Conservation (phyloP, 371 early-diverging fungal genomes). For the Mortierella sp. region DNA sequence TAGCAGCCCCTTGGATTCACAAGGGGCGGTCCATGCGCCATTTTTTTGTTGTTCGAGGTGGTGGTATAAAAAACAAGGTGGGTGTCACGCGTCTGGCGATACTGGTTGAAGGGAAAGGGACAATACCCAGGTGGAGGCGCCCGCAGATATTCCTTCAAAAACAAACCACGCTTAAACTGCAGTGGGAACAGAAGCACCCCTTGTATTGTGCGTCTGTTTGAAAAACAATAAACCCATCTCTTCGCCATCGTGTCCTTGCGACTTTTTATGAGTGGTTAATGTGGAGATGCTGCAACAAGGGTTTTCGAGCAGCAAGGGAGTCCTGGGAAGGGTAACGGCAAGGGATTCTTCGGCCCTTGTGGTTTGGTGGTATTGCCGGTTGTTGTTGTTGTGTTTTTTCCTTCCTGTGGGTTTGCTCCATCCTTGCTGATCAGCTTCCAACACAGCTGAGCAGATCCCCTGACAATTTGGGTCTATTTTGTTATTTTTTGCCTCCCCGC, state of each 20-base stretch:
- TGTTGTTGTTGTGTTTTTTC: neutral
- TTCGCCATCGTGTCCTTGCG: neutral
- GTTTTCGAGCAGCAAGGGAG: neutral
- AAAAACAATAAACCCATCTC: neutral
- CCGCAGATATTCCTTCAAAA: slow-evolving; percentile 1
- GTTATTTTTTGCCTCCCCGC: neutral
- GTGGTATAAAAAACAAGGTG: neutral
- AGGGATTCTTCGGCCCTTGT: neutral
- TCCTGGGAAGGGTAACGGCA: neutral
- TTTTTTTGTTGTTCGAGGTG: neutral
- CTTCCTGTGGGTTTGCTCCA: neutral
- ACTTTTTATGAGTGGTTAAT: neutral
- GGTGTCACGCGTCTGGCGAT: slow-evolving; percentile 15
- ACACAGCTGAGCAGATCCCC: slow-evolving; percentile 13
- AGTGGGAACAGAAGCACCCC: neutral
- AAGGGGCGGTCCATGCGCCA: slow-evolving; percentile 17
- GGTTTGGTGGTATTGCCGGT: neutral
- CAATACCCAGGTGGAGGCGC: neutral
- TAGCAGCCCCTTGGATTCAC: slow-evolving; percentile 17
- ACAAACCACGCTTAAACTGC: neutral
- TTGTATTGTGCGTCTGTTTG: neutral
- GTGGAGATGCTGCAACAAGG: neutral
- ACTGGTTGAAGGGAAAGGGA: neutral
- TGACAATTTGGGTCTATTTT: slow-evolving; percentile 13
- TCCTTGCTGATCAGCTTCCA: slow-evolving; percentile 8